Evolutionary conservation across 345 rosid species (phyloP), one percentile per base, ranked within the genome.

Genomic region (Stellera chamaejasme): DNA sequence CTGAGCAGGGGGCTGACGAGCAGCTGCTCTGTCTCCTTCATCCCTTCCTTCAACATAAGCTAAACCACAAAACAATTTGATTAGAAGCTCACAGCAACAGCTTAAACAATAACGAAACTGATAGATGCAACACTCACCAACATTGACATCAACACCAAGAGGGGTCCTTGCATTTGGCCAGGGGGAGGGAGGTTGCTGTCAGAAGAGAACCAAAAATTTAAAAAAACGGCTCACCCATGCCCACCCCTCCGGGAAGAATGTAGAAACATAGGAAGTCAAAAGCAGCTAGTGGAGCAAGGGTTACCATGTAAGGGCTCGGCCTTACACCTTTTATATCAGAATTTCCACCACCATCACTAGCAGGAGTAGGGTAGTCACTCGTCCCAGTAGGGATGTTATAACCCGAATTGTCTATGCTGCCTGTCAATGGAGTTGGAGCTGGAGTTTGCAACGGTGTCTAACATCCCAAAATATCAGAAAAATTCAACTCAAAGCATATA

Each of bases 21-120:
- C 69, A 71, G 74, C 62, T 71, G 82, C 84, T 76, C 90, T 83
- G 59, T 93, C 96, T 16, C 61, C 82, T 58, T 87, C 99, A 52
- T 90, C 96, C 63, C 96, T 83, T 57, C 90, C 92, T 82, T 90
- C 95, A 71, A 78, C 94, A 16, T 90, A 93, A 82, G 99, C 97
- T 89, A 74, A 56, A 59, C 55, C 44, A 49, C 62, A 61, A 32
- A 51, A 58, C 15, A 32, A 53, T 10, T 64, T 48, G 52, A 45
- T 55, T 60, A 50, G 42, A 49, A 56, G 70, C 56, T 50, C 55
- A 54, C 28, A 59, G 63, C 45, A 32, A 32, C 39, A 32, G 39
- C 9, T 32, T 5, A 32, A 32, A 32, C 39, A 8, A 32, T 0
- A 32, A 32, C 39, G 9, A 4, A 4, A 32, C 45, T 59, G 14